These are phyloP conservation scores for Aspergillus proliferans DNA, from an alignment of 2,329 filamentous ascomycete species.

Conservation along the genomic window DNA sequence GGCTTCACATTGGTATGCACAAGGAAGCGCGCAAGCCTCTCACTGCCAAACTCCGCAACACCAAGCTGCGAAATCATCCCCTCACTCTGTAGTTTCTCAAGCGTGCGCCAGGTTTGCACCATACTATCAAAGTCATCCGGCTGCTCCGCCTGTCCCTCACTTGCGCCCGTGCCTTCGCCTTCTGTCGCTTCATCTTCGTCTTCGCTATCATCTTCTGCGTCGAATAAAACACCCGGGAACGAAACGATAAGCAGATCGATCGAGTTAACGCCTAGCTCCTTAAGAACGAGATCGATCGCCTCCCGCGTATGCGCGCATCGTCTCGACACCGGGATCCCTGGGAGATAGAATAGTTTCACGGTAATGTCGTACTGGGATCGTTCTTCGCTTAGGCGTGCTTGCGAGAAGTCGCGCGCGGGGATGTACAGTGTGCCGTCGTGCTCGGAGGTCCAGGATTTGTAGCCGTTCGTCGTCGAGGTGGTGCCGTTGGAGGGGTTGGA, in stretches of 20 bases:
- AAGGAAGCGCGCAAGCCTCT: slow-evolving; percentile 73
- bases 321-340: slow-evolving; percentile 57
- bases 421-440: slow-evolving; percentile 62
- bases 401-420: slow-evolving; percentile 67
- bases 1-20: slow-evolving; percentile 65
- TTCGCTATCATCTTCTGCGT: slow-evolving; percentile 81
- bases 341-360: slow-evolving; percentile 89
- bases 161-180: slow-evolving; percentile 31
- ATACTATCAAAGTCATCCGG: slow-evolving; percentile 54
- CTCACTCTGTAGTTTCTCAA: slow-evolving; percentile 66
- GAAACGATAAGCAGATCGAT: slow-evolving; percentile 88
- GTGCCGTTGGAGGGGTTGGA: slow-evolving; percentile 17
- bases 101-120: slow-evolving; percentile 60
- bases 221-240: slow-evolving; percentile 88
- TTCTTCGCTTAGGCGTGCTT: slow-evolving; percentile 71
- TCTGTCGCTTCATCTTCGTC: slow-evolving; percentile 57
- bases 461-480: slow-evolving; percentile 24
- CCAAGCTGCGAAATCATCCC: slow-evolving; percentile 72
- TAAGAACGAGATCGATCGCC: slow-evolving; percentile 72
- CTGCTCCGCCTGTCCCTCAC: slow-evolving; percentile 25
- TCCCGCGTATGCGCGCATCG: slow-evolving; percentile 67
- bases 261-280: slow-evolving; percentile 66
- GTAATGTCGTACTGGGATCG: slow-evolving; percentile 85
- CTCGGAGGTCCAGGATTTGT: slow-evolving; percentile 60
- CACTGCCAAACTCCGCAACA: slow-evolving; percentile 83